Conservation (phyloP, 2,329 filamentous ascomycete species). For the Phoma sp. region DNA sequence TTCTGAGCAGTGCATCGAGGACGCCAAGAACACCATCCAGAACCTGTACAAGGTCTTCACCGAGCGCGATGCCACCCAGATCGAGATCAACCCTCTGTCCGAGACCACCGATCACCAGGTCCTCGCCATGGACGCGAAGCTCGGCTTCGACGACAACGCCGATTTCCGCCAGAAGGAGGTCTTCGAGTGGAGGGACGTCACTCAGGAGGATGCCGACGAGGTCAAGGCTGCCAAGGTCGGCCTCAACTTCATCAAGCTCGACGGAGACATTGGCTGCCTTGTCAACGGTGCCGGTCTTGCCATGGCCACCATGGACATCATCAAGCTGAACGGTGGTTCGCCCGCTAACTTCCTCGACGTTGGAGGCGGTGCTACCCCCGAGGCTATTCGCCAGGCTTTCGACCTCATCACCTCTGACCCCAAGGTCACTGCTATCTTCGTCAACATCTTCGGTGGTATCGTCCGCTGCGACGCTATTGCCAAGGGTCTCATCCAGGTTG, state of each 20-base stretch:
- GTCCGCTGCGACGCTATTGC: slow-evolving; percentile 98
- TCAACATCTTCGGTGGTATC: slow-evolving; percentile 99
- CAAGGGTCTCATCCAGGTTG: slow-evolving; percentile 93
- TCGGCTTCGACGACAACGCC: slow-evolving; percentile 98
- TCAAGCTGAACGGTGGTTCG: slow-evolving; percentile 96
- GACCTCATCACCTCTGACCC: slow-evolving; percentile 98
- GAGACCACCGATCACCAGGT: slow-evolving; percentile 99
- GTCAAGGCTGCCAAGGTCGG: slow-evolving; percentile 93
- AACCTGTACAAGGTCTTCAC: slow-evolving; percentile 99
- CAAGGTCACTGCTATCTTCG: slow-evolving; percentile 98
- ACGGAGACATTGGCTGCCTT: slow-evolving; percentile 98
- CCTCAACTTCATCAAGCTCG: slow-evolving; percentile 99
- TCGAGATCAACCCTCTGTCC: slow-evolving; percentile 98
- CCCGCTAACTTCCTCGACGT: slow-evolving; percentile 99
- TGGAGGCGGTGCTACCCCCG: slow-evolving; percentile 94
- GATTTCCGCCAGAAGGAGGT: slow-evolving; percentile 98
- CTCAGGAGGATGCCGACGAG: slow-evolving; percentile 96
- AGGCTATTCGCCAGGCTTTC: slow-evolving; percentile 96
- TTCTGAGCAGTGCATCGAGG: slow-evolving; percentile 95
- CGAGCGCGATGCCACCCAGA: slow-evolving; percentile 98
- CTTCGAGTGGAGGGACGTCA: slow-evolving; percentile 91
- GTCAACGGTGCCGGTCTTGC: slow-evolving; percentile 99
- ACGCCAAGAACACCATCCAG: slow-evolving; percentile 95
- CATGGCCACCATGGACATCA: slow-evolving; percentile 99
- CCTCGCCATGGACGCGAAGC: slow-evolving; percentile 99